Conservation (phyloP, 2,329 filamentous ascomycete species). For the Ploettnerulaceae sp. region DNA sequence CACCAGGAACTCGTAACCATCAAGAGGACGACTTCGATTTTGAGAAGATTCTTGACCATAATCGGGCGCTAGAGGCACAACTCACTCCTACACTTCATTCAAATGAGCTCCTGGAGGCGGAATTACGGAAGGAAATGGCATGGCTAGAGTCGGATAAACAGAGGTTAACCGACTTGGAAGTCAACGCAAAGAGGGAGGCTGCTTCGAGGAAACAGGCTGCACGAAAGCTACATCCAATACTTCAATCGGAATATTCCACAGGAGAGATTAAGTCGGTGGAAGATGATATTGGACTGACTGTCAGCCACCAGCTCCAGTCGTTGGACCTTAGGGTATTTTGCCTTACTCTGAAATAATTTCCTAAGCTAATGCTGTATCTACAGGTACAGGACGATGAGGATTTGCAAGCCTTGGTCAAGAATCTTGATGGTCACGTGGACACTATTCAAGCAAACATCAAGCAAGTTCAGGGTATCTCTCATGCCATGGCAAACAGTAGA, state of each 20-base stretch:
- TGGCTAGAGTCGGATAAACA: constrained; percentile 53
- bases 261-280: constrained; percentile 13
- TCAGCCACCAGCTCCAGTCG: constrained; percentile 1
- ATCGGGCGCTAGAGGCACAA: constrained; percentile 49
- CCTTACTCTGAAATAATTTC: background rate
- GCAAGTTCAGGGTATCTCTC: constrained; percentile 30
- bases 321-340: constrained; percentile 23
- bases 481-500: constrained; percentile 30
- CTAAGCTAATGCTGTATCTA: background rate
- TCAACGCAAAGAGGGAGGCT: constrained; percentile 51
- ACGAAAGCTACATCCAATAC: constrained; percentile 32
- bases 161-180: constrained; percentile 46
- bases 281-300: constrained; percentile 19
- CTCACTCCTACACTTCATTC: constrained; percentile 60
- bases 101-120: constrained; percentile 53
- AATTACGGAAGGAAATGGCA: constrained; percentile 52
- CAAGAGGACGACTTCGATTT: constrained; percentile 60
- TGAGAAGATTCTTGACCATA: constrained; percentile 58
- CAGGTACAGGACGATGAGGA: constrained; percentile 28
- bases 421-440: constrained; percentile 32
- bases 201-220: constrained; percentile 44
- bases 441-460: constrained; percentile 32
- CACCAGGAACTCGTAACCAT: constrained; percentile 46
- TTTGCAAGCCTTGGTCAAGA: constrained; percentile 25
- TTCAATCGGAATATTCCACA: constrained; percentile 21